Evolutionary conservation across 495 filamentous ascomycete genomes (phyloP), one percentile per base, ranked within the genome.

Genomic region (Aspergillus homomorphus): DNA sequence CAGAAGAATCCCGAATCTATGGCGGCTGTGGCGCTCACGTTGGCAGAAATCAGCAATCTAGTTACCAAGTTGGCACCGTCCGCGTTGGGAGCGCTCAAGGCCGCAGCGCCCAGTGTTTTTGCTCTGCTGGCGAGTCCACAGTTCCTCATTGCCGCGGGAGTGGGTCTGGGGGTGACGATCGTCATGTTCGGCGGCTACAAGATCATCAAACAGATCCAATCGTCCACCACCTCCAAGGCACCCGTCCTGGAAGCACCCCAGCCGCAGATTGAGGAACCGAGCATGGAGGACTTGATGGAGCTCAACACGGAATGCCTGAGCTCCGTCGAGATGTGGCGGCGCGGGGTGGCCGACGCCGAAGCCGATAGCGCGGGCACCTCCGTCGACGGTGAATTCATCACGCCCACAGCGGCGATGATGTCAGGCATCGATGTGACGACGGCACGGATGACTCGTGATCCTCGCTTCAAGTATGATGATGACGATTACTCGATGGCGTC

Each of bases 141-240:
- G 67, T 98, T 98, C 67, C 78, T 96, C 33, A 96, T 98, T 60
- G 89, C 93, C 20, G 90, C 89, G 16, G 90, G 94, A 19, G 84
- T 97, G 22, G 92, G 89, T 0, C 84, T 95, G 0, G 92, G 92
- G 15, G 88, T 93, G 15, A 97, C 92, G 0, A 85, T 98, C 4
- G 87, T 98, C 62, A 92, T 94, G 75, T 86, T 98, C 53, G 94
- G 94, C 43, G 94, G 94, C 15, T 96, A 89, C 82, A 96, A 94
- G 77, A 96, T 98, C 66, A 85, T 98, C 75, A 95, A 96, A 78
- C 85, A 86, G 64, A 87, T 97, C 61, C 74, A 80, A 50, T 64
- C 63, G 54, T 73, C 63, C 69, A 54, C 53, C 42, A 45, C 50
- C 4, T 38, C 33, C 38, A 38, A 54, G 18, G 53, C 56, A 15